Percentiles rank a stretch among this genome's conserved stretches.
Conservation (phyloP, 306 rosid species). For the Ormosia emarginata region DNA sequence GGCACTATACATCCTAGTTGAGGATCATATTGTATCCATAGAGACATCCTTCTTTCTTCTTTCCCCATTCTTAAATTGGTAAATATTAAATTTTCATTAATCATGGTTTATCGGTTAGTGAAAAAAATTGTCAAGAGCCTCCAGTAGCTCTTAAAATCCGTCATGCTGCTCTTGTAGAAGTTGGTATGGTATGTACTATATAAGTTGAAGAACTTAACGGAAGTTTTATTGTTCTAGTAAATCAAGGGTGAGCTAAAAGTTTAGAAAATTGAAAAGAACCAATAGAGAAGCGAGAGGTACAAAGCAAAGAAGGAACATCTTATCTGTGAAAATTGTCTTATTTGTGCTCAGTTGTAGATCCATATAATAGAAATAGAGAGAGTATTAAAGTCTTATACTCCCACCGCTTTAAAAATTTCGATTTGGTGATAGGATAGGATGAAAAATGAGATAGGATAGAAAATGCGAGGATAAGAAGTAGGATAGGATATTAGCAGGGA, state of each 20-base stretch:
- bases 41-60: no score
- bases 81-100: no score
- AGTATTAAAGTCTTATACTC: no score
- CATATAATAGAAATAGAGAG: no score
- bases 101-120: slow-evolving; percentile 54
- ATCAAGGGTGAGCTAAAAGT: not conserved
- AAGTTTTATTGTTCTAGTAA: not conserved
- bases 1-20: no score
- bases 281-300: not conserved
- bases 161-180: slow-evolving; percentile 86
- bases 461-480: no score
- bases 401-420: no score
- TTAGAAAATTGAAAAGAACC: not conserved
- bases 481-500: no score
- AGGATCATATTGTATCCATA: no score
- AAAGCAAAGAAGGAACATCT: not conserved
- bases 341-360: not conserved
- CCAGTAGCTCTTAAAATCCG: slow-evolving; percentile 69
- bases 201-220: slow-evolving; percentile 13
- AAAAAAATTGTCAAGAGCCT: slow-evolving; percentile 62
- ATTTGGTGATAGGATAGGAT: no score
- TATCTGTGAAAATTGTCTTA: not conserved
- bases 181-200: slow-evolving; percentile 60
- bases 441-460: no score
- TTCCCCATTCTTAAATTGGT: no score